These are phyloP conservation scores for Pyrenophora tritici-repentis DNA, from an alignment of 2,329 filamentous ascomycete species.

Conservation along the genomic window DNA sequence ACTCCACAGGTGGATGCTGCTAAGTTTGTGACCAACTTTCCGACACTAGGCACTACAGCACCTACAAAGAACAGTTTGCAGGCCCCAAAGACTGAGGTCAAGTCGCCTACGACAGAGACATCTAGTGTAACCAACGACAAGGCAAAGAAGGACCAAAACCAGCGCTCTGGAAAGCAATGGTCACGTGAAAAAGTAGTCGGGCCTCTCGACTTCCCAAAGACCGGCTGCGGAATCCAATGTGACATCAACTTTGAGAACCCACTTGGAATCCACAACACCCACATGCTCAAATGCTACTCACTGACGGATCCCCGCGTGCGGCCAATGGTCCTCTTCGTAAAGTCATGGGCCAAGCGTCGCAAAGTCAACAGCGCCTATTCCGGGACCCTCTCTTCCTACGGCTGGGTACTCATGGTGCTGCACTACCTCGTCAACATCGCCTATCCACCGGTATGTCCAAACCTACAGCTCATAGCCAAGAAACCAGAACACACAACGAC, in stretches of 20 bases:
- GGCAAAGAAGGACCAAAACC: conserved; percentile 20
- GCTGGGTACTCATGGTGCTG: conserved; percentile 89
- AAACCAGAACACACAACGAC: conserved; percentile 29
- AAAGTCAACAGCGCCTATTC: conserved; percentile 86
- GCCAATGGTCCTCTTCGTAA: conserved; percentile 81
- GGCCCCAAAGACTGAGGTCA: conserved; percentile 6
- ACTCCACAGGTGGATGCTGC: conserved; percentile 12
- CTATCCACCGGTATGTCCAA: conserved; percentile 80
- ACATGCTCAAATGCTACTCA: conserved; percentile 81
- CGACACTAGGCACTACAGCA: conserved; percentile 5
- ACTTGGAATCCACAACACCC: conserved; percentile 81
- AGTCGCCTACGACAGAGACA: conserved; percentile 5
- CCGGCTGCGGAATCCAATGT: conserved; percentile 79
- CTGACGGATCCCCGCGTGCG: conserved; percentile 77
- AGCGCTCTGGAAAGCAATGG: conserved; percentile 46
- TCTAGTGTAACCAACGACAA: conserved; percentile 1
- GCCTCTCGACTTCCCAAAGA: conserved; percentile 76
- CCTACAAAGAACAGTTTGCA: conserved; percentile 6
- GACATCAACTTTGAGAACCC: conserved; percentile 92
- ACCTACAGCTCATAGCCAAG: conserved; percentile 67
- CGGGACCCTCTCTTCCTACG: conserved; percentile 86
- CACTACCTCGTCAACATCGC: conserved; percentile 87
- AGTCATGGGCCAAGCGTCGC: conserved; percentile 85
- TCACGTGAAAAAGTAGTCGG: conserved; percentile 53
- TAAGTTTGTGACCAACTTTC: conserved; percentile 7